phyloP scores from a whole-genome alignment of 129 eudicot species.

The Scalesia atractyloides region DNA sequence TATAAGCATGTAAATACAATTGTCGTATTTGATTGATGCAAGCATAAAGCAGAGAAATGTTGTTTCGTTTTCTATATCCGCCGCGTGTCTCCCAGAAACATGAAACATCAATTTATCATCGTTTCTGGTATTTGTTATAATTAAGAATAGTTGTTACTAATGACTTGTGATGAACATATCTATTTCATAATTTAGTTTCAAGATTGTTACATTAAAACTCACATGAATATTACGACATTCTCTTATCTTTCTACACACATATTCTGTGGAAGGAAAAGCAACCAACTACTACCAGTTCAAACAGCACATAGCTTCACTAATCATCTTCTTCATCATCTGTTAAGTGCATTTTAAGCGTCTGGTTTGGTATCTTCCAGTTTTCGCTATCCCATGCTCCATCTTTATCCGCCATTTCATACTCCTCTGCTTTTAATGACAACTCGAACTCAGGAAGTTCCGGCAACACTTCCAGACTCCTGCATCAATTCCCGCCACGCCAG shows the following conservation, averaged over 20 bases:
- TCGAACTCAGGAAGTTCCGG: slow-evolving; percentile 93
- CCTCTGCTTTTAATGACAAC: slow-evolving; percentile 78
- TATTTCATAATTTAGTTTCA: no score
- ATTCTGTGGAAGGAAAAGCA: slow-evolving; percentile 1
- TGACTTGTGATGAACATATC: no score
- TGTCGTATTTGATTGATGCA: no score
- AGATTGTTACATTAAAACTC: no score
- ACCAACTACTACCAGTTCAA: slow-evolving; percentile 6
- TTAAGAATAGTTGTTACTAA: no score
- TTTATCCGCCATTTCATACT: slow-evolving; percentile 59
- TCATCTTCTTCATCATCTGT: slow-evolving; percentile 50
- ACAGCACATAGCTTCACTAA: background rate
- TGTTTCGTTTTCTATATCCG: no score
- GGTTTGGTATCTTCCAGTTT: slow-evolving; percentile 52
- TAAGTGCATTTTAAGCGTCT: slow-evolving; percentile 62
- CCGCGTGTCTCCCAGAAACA: no score
- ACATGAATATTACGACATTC: background rate
- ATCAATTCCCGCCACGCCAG: slow-evolving; percentile 9
- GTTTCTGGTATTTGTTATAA: no score
- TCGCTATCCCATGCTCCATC: slow-evolving; percentile 61
- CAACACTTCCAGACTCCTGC: slow-evolving; percentile 65
- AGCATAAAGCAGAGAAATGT: no score
- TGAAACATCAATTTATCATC: no score
- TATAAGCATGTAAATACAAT: no score
- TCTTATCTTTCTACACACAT: slow-evolving; percentile 22